phyloP scores from a whole-genome alignment of 352 stramenopile species.

The Globisporangium cederbergense region DNA sequence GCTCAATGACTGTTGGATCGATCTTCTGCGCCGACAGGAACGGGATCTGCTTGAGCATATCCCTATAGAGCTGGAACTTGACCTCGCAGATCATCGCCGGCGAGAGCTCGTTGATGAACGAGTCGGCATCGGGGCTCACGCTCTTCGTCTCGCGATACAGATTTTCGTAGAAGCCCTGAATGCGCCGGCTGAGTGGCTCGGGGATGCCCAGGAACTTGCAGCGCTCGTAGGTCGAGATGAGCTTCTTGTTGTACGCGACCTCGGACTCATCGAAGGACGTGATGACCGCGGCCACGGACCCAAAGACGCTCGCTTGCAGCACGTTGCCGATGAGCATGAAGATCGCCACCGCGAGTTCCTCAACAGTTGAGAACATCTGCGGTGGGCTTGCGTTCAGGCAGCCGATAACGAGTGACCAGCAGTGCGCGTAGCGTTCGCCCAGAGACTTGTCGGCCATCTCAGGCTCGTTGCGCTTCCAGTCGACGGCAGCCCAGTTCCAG shows the following conservation, averaged over 20 bases:
- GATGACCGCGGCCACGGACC: conserved; percentile 57
- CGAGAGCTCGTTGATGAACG: conserved; percentile 76
- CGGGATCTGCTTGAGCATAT: conserved; percentile 78
- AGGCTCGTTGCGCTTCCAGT: conserved; percentile 38
- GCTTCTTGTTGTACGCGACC: conserved; percentile 65
- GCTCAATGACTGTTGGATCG: conserved; percentile 66
- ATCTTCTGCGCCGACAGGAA: conserved; percentile 70
- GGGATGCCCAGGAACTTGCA: conserved; percentile 68
- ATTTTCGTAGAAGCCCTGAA: conserved; percentile 68
- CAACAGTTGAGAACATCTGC: conserved; percentile 39
- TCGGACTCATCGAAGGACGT: conserved; percentile 70
- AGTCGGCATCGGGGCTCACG: conserved; percentile 54
- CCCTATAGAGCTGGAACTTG: conserved; percentile 74
- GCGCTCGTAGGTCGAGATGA: conserved; percentile 58
- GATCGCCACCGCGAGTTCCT: conserved; percentile 55
- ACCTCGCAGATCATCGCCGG: conserved; percentile 68
- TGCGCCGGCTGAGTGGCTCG: conserved; percentile 41
- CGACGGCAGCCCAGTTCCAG: conserved; percentile 51
- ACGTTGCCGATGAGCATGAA: conserved; percentile 75
- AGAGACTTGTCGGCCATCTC: conserved; percentile 23
- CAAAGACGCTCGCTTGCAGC: conserved; percentile 67
- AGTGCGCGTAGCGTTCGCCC: conserved; percentile 38
- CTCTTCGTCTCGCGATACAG: conserved; percentile 67
- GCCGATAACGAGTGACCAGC: conserved; percentile 55
- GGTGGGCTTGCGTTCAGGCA: conserved; percentile 64